Base-by-base conservation (phyloP, 345 rosid species). In the Brassica incana region DNA sequence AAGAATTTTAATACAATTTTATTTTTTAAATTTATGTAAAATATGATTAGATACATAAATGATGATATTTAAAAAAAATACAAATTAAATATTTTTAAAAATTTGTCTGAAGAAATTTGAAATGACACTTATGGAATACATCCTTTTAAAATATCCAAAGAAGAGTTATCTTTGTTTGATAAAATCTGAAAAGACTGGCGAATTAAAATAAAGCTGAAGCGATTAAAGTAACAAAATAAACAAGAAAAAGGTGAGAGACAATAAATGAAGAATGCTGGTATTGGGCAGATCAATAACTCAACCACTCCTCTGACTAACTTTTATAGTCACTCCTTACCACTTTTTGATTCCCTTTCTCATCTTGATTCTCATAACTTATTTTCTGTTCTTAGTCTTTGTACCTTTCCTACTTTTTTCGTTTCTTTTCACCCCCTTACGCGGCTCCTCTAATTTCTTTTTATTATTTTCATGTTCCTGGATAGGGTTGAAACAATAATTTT, bases 241-340 rank as follows among this genome's bases (percentile, higher is more conserved):
- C 8, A 52, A 70, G 2, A 38, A 60, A 60, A 65, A 33, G 16
- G 69, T 38, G 1, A 71, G 72, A 68, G 63, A 78, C 74, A 84
- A 83, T 87, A 80, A 90, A 86, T 81, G 85, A 81, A 82, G 75
- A 69, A 76, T 81, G 72, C 38, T 67, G 80, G 75, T 84, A 85
- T 88, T 72, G 90, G 88, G 89, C 88, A 83, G 86, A 89, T 88
- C 92, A 86, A 88, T 85, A 79, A 84, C 94, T 77, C 91, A 90
- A 91, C 92, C 64, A 91, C 92, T 91, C 91, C 83, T 81, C 94
- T 88, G 94, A 88, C 94, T 88, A 88, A 83, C 85, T 85, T 88
- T 83, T 79, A 80, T 69, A 74, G 14, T 74, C 77, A 67, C 68
- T 65, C 82, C 74, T 73, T 82, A 79, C 60, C 67, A 79, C 84